Conservation (phyloP, 768 basidiomycete genomes). For the Cantharellus anzutake region DNA sequence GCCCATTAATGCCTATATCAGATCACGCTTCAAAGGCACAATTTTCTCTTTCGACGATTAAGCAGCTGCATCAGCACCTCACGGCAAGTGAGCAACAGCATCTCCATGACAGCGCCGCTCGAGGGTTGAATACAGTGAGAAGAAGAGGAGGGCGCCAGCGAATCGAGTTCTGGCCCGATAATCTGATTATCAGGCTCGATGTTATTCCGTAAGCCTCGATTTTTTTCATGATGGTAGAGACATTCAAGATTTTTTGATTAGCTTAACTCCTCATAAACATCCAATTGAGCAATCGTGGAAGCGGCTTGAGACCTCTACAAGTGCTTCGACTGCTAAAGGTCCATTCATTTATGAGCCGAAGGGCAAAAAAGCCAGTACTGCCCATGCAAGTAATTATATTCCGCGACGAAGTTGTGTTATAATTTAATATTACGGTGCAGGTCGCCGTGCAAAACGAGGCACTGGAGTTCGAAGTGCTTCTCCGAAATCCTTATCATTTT, state of each 20-base stretch:
- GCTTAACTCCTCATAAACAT: not conserved
- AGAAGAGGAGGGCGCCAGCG: constrained; percentile 54
- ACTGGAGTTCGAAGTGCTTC: constrained; percentile 60
- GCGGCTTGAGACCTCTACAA: not conserved
- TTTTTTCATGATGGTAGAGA: constrained; percentile 18
- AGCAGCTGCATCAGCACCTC: constrained; percentile 47
- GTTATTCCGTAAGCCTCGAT: constrained; percentile 44
- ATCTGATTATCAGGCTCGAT: constrained; percentile 60
- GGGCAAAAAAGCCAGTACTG: not conserved
- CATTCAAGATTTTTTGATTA: not conserved
- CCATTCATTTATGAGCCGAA: not conserved
- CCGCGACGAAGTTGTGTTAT: not conserved
- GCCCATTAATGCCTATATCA: constrained; percentile 16
- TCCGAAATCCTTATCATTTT: constrained; percentile 88
- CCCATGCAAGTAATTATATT: not conserved
- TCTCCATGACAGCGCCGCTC: constrained; percentile 47
- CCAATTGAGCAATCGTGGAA: not conserved
- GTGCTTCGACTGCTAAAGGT: not conserved
- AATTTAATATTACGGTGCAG: not conserved
- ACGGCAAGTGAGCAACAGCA: constrained; percentile 62
- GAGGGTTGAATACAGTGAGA: constrained; percentile 54
- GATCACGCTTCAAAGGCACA: constrained; percentile 75
- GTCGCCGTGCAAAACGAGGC: constrained; percentile 58
- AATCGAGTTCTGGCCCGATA: constrained; percentile 77
- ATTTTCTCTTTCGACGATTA: constrained; percentile 76